Conservation (phyloP, 192 early-diverging fungal species). For the Phycomyces nitens region DNA sequence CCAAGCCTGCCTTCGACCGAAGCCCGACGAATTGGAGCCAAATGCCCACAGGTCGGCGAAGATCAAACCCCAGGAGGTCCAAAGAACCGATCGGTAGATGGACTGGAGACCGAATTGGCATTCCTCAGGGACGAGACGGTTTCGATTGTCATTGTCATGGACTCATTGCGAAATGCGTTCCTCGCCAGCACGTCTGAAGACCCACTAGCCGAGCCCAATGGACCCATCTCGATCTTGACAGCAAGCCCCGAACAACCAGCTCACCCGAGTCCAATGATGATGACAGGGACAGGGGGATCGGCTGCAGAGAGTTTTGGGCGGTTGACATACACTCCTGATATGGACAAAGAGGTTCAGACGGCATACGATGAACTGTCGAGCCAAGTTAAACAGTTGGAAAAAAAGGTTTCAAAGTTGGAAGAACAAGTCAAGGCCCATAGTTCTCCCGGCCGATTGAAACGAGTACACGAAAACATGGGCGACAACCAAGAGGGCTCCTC, state of each 20-base stretch:
- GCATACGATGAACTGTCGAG: constrained; percentile 28
- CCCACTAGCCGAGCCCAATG: background rate
- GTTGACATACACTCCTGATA: constrained; percentile 9
- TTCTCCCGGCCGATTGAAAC: background rate
- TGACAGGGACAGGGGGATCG: background rate
- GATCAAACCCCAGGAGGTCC: too few species aligned
- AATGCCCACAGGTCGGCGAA: background rate
- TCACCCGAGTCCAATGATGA: background rate
- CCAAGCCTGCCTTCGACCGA: background rate
- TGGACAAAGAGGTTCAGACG: constrained; percentile 22
- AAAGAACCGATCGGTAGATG: background rate
- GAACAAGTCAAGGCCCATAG: background rate
- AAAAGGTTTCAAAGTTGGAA: constrained; percentile 14
- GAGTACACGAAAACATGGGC: background rate
- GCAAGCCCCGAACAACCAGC: background rate
- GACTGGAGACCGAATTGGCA: constrained; percentile 9
- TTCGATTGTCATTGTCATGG: constrained; percentile 20
- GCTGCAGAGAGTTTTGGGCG: constrained; percentile 1
- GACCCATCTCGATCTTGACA: background rate
- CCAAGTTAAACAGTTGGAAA: constrained; percentile 23
- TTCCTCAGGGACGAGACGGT: constrained; percentile 20
- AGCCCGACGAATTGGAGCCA: background rate
- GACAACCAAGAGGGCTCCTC: background rate
- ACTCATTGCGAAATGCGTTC: constrained; percentile 22
- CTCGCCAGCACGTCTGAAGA: constrained; percentile 3